phyloP scores from a whole-genome alignment of 345 rosid genomes.

The Carallia pectinifolia region DNA sequence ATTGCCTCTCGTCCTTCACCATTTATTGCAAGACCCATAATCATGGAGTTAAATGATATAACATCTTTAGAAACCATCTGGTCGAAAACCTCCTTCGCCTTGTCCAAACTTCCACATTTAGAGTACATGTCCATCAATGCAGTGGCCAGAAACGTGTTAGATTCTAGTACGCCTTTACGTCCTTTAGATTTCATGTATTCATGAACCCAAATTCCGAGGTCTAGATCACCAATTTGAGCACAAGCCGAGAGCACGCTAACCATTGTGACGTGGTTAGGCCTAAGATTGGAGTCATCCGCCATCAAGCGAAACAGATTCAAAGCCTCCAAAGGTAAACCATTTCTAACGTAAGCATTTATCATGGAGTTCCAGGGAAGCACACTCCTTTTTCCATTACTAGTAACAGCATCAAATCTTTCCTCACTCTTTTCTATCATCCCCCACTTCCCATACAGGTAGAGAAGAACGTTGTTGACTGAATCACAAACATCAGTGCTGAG shows the following conservation, averaged over 20 bases:
- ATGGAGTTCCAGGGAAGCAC: constrained; percentile 47
- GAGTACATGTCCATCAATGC: constrained; percentile 48
- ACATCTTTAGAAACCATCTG: constrained; percentile 36
- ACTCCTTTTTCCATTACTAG: constrained; percentile 21
- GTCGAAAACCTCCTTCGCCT: constrained; percentile 32
- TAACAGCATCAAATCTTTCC: constrained; percentile 34
- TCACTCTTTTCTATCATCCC: constrained; percentile 32
- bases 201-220: constrained; percentile 40
- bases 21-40: constrained; percentile 45
- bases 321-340: constrained; percentile 38
- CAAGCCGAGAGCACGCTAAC: constrained; percentile 46
- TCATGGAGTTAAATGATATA: constrained; percentile 45
- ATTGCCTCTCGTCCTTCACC: constrained; percentile 39
- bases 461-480: constrained; percentile 32
- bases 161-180: constrained; percentile 26
- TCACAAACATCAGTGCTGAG: background rate
- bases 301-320: constrained; percentile 33
- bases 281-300: constrained; percentile 20
- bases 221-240: constrained; percentile 47
- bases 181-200: constrained; percentile 29
- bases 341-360: constrained; percentile 40
- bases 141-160: constrained; percentile 39
- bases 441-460: constrained; percentile 41
- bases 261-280: constrained; percentile 48
- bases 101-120: constrained; percentile 40